These are phyloP conservation scores for Ophiostoma perfectum DNA, from an alignment of 2,329 filamentous ascomycete genomes.

Conservation along the genomic window DNA sequence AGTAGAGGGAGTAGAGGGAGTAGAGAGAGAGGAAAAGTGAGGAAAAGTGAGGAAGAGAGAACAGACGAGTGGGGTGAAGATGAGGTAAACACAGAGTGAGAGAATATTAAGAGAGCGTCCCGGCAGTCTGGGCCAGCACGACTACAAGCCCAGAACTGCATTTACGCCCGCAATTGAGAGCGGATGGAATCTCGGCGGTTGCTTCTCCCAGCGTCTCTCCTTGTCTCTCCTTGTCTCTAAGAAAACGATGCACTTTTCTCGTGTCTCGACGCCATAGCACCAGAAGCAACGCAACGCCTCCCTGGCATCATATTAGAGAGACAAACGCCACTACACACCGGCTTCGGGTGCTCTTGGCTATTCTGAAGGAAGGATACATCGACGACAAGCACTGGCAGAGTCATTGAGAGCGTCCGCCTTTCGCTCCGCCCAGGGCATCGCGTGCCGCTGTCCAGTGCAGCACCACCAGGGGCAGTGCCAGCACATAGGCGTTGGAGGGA, in stretches of 20 bases:
- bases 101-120: not conserved
- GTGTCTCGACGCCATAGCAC: too few species aligned
- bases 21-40: not conserved
- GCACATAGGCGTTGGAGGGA: not conserved
- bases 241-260: too few species aligned
- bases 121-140: not conserved
- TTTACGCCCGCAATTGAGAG: not conserved
- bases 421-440: too few species aligned
- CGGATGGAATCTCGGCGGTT: not conserved
- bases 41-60: not conserved
- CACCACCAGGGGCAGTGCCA: not conserved
- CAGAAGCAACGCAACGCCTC: too few species aligned
- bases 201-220: not conserved
- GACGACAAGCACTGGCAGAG: not conserved
- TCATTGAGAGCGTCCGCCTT: too few species aligned
- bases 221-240: not conserved
- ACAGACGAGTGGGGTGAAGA: not conserved
- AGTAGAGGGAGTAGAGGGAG: not conserved
- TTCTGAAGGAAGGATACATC: not conserved
- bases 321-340: not conserved
- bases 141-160: not conserved
- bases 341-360: not conserved
- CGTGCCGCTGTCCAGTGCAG: too few species aligned
- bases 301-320: too few species aligned
- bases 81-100: slow-evolving; percentile 1